Evolutionary conservation across 176 grass and related monocot genomes (phyloP).

Genomic region (Eleusine indica): DNA sequence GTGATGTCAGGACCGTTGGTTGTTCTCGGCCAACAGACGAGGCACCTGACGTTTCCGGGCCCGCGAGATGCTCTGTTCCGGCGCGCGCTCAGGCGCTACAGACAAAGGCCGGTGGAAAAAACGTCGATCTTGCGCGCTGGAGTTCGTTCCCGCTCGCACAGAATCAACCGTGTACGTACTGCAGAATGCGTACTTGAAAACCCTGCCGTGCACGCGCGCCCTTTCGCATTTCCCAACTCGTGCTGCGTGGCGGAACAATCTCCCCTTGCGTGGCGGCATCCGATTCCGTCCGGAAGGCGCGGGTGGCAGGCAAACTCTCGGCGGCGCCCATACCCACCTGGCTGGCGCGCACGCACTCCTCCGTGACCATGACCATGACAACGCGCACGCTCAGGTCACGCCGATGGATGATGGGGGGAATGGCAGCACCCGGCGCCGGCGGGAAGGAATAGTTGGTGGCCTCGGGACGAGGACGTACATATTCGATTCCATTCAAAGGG

Average conservation of each 20-base stretch:
- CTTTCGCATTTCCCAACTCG: not conserved
- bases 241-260: not conserved
- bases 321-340: not conserved
- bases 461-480: not conserved
- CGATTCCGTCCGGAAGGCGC: not conserved
- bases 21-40: too few relatives aligned
- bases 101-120: too few relatives aligned
- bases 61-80: too few relatives aligned
- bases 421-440: too few relatives aligned
- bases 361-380: not conserved
- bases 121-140: too few relatives aligned
- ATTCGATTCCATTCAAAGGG: conserved; percentile 3
- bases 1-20: too few relatives aligned
- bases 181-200: not conserved
- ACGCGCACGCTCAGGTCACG: not conserved
- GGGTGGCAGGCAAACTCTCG: not conserved
- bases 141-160: too few relatives aligned
- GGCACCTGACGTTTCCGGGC: too few relatives aligned
- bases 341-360: not conserved
- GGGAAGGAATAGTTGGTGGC: conserved; percentile 33
- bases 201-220: conserved; percentile 17
- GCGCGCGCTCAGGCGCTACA: too few relatives aligned
- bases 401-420: not conserved
- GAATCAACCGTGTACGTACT: not conserved
- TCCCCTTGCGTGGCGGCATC: not conserved